Evolutionary conservation across 352 stramenopile species (phyloP), one percentile per base, ranked within the genome.

Genomic region (Phytophthora pistaciae): DNA sequence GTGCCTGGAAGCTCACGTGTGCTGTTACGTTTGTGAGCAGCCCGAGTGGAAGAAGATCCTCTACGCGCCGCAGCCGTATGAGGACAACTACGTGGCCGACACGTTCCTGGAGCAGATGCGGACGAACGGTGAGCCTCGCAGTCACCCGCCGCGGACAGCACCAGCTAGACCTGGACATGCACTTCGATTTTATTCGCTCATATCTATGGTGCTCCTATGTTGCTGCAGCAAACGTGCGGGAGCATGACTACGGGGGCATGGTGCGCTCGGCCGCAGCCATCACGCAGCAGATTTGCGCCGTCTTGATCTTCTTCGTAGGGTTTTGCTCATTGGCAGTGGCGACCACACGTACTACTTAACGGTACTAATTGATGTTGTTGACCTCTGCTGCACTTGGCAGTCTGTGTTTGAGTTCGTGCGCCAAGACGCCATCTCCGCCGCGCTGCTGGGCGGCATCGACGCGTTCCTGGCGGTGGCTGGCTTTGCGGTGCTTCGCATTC

Each of bases 91-190:
- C 75, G 92, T 98, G 55, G 87, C 94, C 60, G 77, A 87, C 56
- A 92, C 85, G 27, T 98, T 98, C 75, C 80, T 98, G 29, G 85
- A 95, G 73, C 91, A 97, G 71, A 88, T 98, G 67, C 90, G 89
- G 58, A 98, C 91, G 14, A 98, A 98, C 66, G 82, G 92, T 97
- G 69, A 57, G 77, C 25, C 44, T 8, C 23, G 14, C 13, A 36
- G 42, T 49, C 38, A 18, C 38, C 38, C 14, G 14, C 18, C 16
- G 18, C 20, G 48, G 11, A n/a, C 48, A 54, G 21, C 48, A 31
- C 20, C 9, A 52, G 18, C 44, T 52, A 27, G 14, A 44, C 44
- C 20, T 52, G 16, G 9, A 16, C 3, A 6, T 3, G 48, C 48
- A 29, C 56, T 60, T 50, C 27, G 27, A 29, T 5, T 29, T 29